Evolutionary conservation across 108 stramenopile genomes (phyloP).

Genomic region (Nitzschia sp.): DNA sequence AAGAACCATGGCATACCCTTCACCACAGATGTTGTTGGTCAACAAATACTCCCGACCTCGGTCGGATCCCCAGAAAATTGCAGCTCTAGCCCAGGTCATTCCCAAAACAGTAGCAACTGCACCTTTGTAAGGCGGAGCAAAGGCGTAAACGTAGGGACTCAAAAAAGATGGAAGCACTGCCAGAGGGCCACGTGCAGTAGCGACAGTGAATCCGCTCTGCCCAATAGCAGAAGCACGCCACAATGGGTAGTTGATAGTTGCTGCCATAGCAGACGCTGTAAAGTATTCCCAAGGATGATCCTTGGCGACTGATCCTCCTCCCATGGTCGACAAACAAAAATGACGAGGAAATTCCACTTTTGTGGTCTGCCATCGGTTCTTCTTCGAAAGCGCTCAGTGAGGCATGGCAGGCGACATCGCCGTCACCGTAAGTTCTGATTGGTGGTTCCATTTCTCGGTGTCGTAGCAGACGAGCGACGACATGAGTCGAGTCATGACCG

Average conservation of each 20-base stretch:
- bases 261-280: conserved; percentile 67
- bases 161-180: conserved; percentile 26
- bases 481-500: too few species aligned
- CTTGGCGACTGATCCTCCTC: conserved; percentile 65
- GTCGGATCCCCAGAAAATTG: conserved; percentile 93
- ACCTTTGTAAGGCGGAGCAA: conserved; percentile 91
- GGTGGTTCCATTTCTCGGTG: too few species aligned
- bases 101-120: conserved; percentile 76
- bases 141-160: conserved; percentile 72
- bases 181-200: conserved; percentile 7
- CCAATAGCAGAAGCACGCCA: conserved; percentile 75
- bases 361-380: too few species aligned
- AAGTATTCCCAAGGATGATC: conserved; percentile 79
- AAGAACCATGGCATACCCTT: conserved; percentile 53
- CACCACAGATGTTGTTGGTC: not conserved
- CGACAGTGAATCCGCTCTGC: conserved; percentile 56
- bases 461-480: too few species aligned
- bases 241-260: conserved; percentile 73
- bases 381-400: too few species aligned
- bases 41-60: conserved; percentile 55
- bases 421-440: too few species aligned
- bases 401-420: too few species aligned
- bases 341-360: too few species aligned
- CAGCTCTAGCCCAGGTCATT: conserved; percentile 94
- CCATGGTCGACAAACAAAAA: conserved; percentile 34